Evolutionary conservation across 768 basidiomycete species (phyloP), one percentile per base, ranked within the genome.

Genomic region (Porphyrellus cyaneotinctus): DNA sequence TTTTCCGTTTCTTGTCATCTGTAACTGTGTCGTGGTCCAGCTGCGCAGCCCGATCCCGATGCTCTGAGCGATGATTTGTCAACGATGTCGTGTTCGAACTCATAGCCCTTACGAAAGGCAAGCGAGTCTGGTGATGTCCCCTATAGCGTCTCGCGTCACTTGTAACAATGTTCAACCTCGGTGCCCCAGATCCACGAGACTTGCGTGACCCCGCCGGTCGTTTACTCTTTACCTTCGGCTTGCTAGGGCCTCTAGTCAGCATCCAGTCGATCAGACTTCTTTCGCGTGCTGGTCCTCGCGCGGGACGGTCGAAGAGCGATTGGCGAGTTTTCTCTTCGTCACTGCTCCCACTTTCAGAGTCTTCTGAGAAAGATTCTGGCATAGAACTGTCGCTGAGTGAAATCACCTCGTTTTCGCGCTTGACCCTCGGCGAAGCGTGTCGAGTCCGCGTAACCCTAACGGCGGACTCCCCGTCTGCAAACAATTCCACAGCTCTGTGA

Each of bases 261-360:
- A 89, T 89, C 64, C 81, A 82, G 58, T 88, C 84, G 43, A 89
- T 85, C 47, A 86, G 64, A 60, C 74, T 81, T 64, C 63, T 75
- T 65, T 70, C 74, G 49, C 59, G 67, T 23, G 62, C 64, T 20
- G 64, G 63, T 10, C 56, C 60, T 49, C 60, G 65, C 24, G 33
- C 20, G 2, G 54, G 60, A 38, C 47, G 58, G 15, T 68, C 63
- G 26, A 63, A 51, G 30, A 76, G 57, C 53, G 74, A 74, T 13
- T 56, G 70, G 9, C 69, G 75, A 73, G 17, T 66, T 59, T 38
- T 60, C 56, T 62, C 66, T 10, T 67, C 67, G 11, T 70, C 71
- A 17, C 67, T 66, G 18, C 43, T 52, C 13, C 31, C 28, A 38
- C 56, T 50, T n/a, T 42, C 57, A 49, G 49, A 52, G 37, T 53